phyloP scores from a whole-genome alignment of 1,284 basidiomycete species.

The Takashimella tepidaria region DNA sequence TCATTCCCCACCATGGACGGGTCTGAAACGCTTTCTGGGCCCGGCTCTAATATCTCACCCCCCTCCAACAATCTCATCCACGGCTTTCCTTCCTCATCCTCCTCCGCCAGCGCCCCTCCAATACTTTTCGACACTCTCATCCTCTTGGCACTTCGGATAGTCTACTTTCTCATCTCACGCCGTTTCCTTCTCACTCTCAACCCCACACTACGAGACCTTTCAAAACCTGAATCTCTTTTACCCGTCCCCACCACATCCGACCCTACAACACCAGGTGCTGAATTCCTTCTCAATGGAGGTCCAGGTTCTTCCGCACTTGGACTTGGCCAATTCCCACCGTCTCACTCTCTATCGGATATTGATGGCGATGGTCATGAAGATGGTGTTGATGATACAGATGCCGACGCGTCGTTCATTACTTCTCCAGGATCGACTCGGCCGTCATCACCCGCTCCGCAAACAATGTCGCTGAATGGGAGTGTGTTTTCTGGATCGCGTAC shows the following conservation, averaged over 20 bases:
- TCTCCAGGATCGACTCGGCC: background rate
- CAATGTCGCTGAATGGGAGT: too few relatives aligned
- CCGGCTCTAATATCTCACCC: too few relatives aligned
- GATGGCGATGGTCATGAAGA: background rate
- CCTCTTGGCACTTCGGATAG: slow-evolving; percentile 32
- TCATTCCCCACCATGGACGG: too few relatives aligned
- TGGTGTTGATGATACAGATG: slow-evolving; percentile 1
- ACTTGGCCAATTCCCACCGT: background rate
- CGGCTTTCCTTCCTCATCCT: background rate
- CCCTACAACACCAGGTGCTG: background rate
- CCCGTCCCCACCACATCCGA: background rate
- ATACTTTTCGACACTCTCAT: slow-evolving; percentile 42
- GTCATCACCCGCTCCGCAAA: background rate
- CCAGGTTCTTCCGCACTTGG: too few relatives aligned
- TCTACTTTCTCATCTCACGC: slow-evolving; percentile 41
- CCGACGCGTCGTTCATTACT: background rate
- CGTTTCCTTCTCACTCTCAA: slow-evolving; percentile 38
- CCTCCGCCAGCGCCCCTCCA: slow-evolving; percentile 10
- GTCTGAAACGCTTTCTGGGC: too few relatives aligned
- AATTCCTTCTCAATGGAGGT: too few relatives aligned
- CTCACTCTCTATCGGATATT: background rate
- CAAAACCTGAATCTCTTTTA: slow-evolving; percentile 24
- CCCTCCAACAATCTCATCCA: background rate
- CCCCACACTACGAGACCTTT: slow-evolving; percentile 40
- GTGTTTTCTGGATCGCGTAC: too few relatives aligned